These are phyloP conservation scores for Globisporangium nunn DNA, from an alignment of 352 stramenopile species.

Conservation along the genomic window DNA sequence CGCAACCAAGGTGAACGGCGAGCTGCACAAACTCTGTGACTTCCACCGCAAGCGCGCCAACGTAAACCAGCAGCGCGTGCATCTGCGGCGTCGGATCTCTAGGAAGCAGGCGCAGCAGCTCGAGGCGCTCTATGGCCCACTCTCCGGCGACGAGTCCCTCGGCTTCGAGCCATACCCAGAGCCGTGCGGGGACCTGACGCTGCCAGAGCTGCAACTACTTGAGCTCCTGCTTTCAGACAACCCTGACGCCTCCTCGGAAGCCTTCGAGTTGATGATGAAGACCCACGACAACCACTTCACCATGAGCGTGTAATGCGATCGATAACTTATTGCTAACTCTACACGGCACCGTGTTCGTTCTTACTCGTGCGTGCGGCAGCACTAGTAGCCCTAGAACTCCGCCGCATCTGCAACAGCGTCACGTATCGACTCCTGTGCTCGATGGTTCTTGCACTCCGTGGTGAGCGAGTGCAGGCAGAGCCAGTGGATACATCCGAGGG, in stretches of 20 bases:
- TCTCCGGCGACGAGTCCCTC: constrained; percentile 3
- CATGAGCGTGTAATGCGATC: neutral
- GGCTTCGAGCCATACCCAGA: constrained; percentile 7
- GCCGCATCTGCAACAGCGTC: neutral
- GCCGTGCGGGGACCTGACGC: constrained; percentile 10
- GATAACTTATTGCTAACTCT: constrained; percentile 8
- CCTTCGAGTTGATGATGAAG: neutral
- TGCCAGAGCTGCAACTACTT: constrained; percentile 10
- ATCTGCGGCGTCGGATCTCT: constrained; percentile 18
- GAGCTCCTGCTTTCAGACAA: constrained; percentile 12
- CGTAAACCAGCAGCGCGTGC: constrained; percentile 35
- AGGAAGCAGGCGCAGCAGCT: constrained; percentile 11
- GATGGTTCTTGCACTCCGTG: neutral
- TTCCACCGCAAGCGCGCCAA: constrained; percentile 37
- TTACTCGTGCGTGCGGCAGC: neutral
- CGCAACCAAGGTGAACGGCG: constrained; percentile 36
- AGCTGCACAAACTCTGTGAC: constrained; percentile 35
- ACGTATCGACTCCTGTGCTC: neutral
- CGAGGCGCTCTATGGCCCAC: constrained; percentile 6
- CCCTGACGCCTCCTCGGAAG: neutral
- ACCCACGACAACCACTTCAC: neutral
- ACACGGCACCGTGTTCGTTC: neutral
- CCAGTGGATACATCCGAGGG: too few relatives aligned
- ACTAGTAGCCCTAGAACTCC: neutral
- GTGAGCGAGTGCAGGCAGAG: too few relatives aligned